Evolutionary conservation across 2,329 filamentous ascomycete species (phyloP).

Genomic region (Fusarium phyllophilum): DNA sequence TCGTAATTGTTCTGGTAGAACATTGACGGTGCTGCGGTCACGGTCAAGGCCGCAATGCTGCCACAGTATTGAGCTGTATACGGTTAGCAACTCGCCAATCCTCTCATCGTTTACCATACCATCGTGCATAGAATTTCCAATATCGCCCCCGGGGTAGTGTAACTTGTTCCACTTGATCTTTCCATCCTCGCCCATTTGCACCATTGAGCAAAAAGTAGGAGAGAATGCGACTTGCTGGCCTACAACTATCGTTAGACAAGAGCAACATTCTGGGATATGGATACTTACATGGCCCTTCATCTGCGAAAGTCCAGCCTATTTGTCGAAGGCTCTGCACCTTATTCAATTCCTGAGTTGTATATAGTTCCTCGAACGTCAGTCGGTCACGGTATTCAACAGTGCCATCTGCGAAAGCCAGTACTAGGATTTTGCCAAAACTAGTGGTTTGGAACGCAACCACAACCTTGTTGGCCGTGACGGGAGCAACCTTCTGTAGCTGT

Average conservation of each 20-base stretch:
- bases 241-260: conserved; percentile 43
- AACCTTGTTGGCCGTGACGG: conserved; percentile 76
- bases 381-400: conserved; percentile 84
- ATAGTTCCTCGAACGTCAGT: conserved; percentile 74
- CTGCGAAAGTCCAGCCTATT: conserved; percentile 78
- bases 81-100: conserved; percentile 16
- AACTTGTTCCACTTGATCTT: conserved; percentile 68
- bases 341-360: conserved; percentile 70
- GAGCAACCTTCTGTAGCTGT: conserved; percentile 71
- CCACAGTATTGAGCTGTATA: conserved; percentile 63
- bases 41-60: conserved; percentile 70
- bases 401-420: conserved; percentile 82
- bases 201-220: conserved; percentile 67
- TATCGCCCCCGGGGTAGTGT: conserved; percentile 60
- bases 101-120: conserved; percentile 49
- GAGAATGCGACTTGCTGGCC: conserved; percentile 70
- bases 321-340: conserved; percentile 78
- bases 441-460: conserved; percentile 74
- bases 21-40: conserved; percentile 59
- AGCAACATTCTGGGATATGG: background rate
- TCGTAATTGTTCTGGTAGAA: conserved; percentile 66
- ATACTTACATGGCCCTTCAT: conserved; percentile 70
- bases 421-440: conserved; percentile 76
- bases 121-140: conserved; percentile 60
- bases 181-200: conserved; percentile 67